A percentile compares a stretch with the other conserved stretches of the same genome.
phyloP scores from a whole-genome alignment of 1,284 basidiomycete genomes.

The Bondarzewia mesenterica region DNA sequence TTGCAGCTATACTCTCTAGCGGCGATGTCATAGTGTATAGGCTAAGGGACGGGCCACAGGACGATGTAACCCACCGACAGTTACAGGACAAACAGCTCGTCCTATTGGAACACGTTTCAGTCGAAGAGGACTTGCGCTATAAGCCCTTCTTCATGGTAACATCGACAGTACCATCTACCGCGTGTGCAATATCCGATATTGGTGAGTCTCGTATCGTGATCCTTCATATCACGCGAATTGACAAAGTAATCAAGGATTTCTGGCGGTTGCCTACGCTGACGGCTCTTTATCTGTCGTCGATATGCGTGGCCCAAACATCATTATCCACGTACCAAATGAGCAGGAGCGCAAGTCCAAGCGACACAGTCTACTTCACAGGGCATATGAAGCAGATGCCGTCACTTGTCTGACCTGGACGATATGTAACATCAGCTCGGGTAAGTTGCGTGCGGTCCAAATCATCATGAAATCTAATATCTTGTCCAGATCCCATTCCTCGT shows the following conservation, averaged over 20 bases:
- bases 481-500: slow-evolving; percentile 38
- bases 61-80: slow-evolving; percentile 17
- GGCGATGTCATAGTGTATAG: slow-evolving; percentile 65
- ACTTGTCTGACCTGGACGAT: slow-evolving; percentile 61
- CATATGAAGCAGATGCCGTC: slow-evolving; percentile 31
- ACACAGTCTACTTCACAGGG: slow-evolving; percentile 23
- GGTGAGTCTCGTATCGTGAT: slow-evolving; percentile 33
- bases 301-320: slow-evolving; percentile 61
- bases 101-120: slow-evolving; percentile 36
- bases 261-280: slow-evolving; percentile 59
- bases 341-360: slow-evolving; percentile 15
- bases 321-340: slow-evolving; percentile 34
- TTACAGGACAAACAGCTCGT: slow-evolving; percentile 37
- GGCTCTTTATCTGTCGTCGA: slow-evolving; percentile 60
- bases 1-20: slow-evolving; percentile 49
- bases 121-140: slow-evolving; percentile 35
- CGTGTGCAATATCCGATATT: slow-evolving; percentile 59
- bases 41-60: slow-evolving; percentile 28
- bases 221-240: not conserved
- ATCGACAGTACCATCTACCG: slow-evolving; percentile 41
- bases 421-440: slow-evolving; percentile 45
- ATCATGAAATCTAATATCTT: not conserved
- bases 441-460: slow-evolving; percentile 7
- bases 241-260: slow-evolving; percentile 48
- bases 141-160: slow-evolving; percentile 55